Base-by-base conservation (phyloP, 2,329 filamentous ascomycete species). In the Keithomyces neogunnii region DNA sequence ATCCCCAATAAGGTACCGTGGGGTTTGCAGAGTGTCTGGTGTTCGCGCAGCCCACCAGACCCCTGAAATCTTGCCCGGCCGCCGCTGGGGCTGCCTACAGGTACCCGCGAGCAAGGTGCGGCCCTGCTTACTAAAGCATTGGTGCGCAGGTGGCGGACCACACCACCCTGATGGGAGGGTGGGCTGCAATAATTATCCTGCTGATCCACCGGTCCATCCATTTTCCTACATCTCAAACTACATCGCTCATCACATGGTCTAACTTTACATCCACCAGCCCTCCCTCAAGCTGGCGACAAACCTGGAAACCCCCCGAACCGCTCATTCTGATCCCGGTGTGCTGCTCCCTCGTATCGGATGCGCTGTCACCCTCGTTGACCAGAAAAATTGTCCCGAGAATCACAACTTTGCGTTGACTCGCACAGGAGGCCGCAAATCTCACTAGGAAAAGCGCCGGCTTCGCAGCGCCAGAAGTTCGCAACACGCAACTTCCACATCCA, bases 231-330 rank as follows among this genome's bases (percentile, higher is more conserved):
- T 35, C 51, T 19, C 5, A 40, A 40, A 9, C 38, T 40, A 9
- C 26, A 33, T 33, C 53, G 56, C 55, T 55, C 62, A 61, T 67
- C 65, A 67, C 62, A 67, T 66, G 65, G 53, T 56, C 63, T 57
- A 50, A 53, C 57, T 55, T 53, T 59, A 53, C 57, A 57, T 61
- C 59, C 59, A 58, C 52, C 59, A 57, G 48, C 56, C 47, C 49
- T 51, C 30, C 7, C 50, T 33, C n/a, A 42, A 46, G 45, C 52
- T 45, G 50, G 44, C 53, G 19, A 50, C 38, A 26, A 13, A 7
- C 42, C 45, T 28, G 10, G 45, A 43, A 19, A 30, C 45, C 32
- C 35, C 48, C 19, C 47, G n/a, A 36, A 54, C 42, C 51, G 44
- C 50, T 55, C 49, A 49, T 50, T 39, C 28, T 47, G 7, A 51